Evolutionary conservation across 345 rosid species (phyloP).

Genomic region (Triadica sebifera): DNA sequence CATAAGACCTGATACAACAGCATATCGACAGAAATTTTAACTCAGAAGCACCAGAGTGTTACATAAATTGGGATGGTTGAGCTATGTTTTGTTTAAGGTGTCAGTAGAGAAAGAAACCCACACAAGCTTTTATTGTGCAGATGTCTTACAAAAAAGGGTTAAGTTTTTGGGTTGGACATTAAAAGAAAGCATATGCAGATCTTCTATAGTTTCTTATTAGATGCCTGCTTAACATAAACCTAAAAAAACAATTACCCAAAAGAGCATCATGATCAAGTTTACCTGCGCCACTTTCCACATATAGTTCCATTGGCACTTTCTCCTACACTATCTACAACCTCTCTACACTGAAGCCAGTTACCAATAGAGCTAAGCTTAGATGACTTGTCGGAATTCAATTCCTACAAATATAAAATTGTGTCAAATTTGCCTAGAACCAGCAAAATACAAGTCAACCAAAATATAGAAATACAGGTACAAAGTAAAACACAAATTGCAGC

Average conservation of each 20-base stretch:
- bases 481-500: slow-evolving; percentile 21
- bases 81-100: neutral
- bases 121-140: neutral
- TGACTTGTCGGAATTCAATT: slow-evolving; percentile 29
- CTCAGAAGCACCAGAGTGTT: too few relatives aligned
- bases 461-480: neutral
- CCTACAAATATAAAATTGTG: slow-evolving; percentile 36
- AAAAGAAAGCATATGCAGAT: neutral
- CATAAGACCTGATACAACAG: too few relatives aligned
- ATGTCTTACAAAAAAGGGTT: neutral
- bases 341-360: slow-evolving; percentile 92
- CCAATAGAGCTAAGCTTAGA: slow-evolving; percentile 43
- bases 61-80: neutral
- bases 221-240: neutral
- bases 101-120: neutral
- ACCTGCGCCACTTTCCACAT: slow-evolving; percentile 99
- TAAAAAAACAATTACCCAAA: slow-evolving; percentile 9
- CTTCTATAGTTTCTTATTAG: neutral
- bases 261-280: slow-evolving; percentile 16
- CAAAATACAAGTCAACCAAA: neutral
- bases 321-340: slow-evolving; percentile 36
- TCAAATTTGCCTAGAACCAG: slow-evolving; percentile 15
- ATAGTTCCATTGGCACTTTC: slow-evolving; percentile 46
- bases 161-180: neutral
- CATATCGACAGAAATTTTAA: too few relatives aligned